phyloP scores from a whole-genome alignment of 208 protist species.

The Crithidia brevicula region DNA sequence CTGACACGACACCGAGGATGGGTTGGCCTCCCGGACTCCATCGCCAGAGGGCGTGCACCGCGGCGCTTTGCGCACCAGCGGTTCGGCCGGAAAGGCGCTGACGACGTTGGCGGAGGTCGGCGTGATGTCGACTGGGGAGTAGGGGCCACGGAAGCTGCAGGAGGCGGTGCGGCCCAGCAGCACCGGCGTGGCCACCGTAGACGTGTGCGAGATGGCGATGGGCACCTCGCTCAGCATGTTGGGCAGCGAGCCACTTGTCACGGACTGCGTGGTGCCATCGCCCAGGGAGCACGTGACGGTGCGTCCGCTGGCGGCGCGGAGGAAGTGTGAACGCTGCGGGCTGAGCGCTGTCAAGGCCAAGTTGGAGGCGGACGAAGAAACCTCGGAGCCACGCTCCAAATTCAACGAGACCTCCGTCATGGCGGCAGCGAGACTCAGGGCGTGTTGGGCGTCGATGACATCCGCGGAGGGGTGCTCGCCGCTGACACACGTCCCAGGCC shows the following conservation, averaged over 20 bases:
- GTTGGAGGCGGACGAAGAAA: constrained; percentile 7
- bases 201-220: constrained; percentile 3
- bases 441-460: constrained; percentile 27
- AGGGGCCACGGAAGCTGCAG: not conserved
- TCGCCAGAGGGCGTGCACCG: constrained; percentile 5
- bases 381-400: constrained; percentile 12
- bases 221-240: not conserved
- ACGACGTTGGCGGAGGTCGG: not conserved
- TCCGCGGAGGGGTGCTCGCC: constrained; percentile 1
- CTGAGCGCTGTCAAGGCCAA: not conserved
- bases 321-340: constrained; percentile 19
- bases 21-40: too few species aligned
- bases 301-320: constrained; percentile 5
- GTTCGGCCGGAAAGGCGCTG: constrained; percentile 13
- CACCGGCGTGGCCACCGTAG: constrained; percentile 16
- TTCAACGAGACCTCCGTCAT: constrained; percentile 43
- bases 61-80: constrained; percentile 40
- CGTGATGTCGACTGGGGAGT: not conserved
- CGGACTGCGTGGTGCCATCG: constrained; percentile 9
- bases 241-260: constrained; percentile 15
- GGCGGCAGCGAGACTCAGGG: constrained; percentile 40
- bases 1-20: too few species aligned
- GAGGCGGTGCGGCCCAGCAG: constrained; percentile 4
- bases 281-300: constrained; percentile 5
- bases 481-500: not conserved